A percentile compares a stretch with the other conserved stretches of the same genome.
Evolutionary conservation across 2,329 filamentous ascomycete species (phyloP).

Genomic region (Myriosclerotinia scirpicola): DNA sequence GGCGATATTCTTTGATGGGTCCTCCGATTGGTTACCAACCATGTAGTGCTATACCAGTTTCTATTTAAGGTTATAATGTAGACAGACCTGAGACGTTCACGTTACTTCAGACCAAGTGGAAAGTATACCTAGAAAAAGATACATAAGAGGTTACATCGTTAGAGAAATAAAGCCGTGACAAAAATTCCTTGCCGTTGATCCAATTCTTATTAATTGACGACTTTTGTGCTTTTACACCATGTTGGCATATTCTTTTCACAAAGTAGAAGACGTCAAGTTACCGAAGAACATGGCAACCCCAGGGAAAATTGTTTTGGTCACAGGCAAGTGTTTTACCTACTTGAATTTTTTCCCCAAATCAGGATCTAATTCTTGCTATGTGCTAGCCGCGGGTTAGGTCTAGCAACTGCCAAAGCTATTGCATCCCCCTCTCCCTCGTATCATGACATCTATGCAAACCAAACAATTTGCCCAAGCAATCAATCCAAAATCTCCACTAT

Average conservation of each 20-base stretch:
- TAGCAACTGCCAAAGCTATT: background rate
- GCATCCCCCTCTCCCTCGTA: background rate
- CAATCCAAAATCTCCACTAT: background rate
- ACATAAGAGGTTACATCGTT: too few relatives aligned
- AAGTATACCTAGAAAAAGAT: too few relatives aligned
- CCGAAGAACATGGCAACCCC: background rate
- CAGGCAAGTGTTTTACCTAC: background rate
- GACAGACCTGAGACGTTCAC: too few relatives aligned
- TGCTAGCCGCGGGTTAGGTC: background rate
- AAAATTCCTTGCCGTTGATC: too few relatives aligned
- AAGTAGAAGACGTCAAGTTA: background rate
- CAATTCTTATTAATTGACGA: background rate
- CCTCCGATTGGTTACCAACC: too few relatives aligned
- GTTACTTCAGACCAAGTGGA: too few relatives aligned
- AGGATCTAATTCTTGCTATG: background rate
- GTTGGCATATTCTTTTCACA: background rate
- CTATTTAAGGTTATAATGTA: too few relatives aligned
- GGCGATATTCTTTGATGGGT: too few relatives aligned
- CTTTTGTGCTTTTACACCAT: background rate
- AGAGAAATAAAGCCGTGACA: too few relatives aligned
- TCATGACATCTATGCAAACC: background rate
- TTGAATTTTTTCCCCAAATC: background rate
- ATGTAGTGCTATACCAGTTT: too few relatives aligned
- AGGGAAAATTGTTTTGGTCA: background rate
- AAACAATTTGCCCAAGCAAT: background rate